phyloP scores from a whole-genome alignment of 805 yeast species.

The Candida nemodendra region DNA sequence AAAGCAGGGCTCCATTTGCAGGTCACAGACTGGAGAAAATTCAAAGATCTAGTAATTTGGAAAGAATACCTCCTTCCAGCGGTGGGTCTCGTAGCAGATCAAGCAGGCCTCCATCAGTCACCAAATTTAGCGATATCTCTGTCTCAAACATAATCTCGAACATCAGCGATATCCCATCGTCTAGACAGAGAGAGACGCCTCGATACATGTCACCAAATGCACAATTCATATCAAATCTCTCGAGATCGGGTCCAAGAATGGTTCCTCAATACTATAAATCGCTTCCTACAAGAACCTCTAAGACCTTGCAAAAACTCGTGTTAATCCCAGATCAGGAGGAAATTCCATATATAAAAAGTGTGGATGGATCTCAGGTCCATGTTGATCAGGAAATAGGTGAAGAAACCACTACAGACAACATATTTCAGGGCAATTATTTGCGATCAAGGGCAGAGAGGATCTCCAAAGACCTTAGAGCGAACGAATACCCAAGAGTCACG shows the following conservation, averaged over 20 bases:
- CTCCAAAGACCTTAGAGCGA: conserved; percentile 58
- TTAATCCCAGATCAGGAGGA: conserved; percentile 67
- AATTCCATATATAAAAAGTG: conserved; percentile 7
- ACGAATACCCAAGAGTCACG: conserved; percentile 77
- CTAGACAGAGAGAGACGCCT: conserved; percentile 38
- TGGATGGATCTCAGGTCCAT: conserved; percentile 6
- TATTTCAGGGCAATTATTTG: conserved; percentile 30
- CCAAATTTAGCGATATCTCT: conserved; percentile 71
- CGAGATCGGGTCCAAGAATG: conserved; percentile 23
- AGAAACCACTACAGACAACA: conserved; percentile 34
- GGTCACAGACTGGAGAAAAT: conserved; percentile 45
- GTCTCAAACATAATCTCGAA: conserved; percentile 76
- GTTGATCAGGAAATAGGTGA: conserved; percentile 14
- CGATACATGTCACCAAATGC: conserved; percentile 15
- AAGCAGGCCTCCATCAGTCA: conserved; percentile 23
- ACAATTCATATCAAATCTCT: conserved; percentile 13
- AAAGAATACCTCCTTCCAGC: conserved; percentile 18
- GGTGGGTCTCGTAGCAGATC: conserved; percentile 6
- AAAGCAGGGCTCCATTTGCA: conserved; percentile 71
- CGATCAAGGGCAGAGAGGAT: conserved; percentile 50
- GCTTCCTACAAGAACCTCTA: conserved; percentile 75
- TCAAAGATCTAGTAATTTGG: conserved; percentile 17
- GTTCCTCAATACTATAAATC: conserved; percentile 52
- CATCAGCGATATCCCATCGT: conserved; percentile 86
- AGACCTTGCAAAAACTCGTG: conserved; percentile 81